These are phyloP conservation scores for Trichoderma virens DNA, from an alignment of 495 filamentous ascomycete species.

Conservation along the genomic window DNA sequence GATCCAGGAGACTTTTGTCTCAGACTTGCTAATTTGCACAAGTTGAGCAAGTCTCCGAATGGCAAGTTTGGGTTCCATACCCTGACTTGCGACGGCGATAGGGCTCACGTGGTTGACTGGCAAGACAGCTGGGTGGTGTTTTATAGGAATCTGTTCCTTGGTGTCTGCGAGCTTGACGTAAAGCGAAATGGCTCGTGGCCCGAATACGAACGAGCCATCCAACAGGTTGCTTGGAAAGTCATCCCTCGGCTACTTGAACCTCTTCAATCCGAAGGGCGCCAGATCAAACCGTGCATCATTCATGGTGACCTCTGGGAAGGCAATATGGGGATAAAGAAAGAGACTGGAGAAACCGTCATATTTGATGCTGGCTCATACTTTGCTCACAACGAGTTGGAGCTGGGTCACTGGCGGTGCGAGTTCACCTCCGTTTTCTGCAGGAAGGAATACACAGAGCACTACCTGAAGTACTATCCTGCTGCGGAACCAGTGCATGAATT, in stretches of 20 bases:
- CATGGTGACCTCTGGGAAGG: constrained; percentile 33
- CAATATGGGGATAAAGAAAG: constrained; percentile 20
- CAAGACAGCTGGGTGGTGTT: constrained; percentile 21
- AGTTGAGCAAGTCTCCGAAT: constrained; percentile 13
- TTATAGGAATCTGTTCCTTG: constrained; percentile 17
- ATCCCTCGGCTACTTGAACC: constrained; percentile 27
- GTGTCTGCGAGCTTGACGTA: constrained; percentile 14
- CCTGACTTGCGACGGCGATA: constrained; percentile 17
- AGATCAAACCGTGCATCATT: constrained; percentile 26
- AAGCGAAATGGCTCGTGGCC: constrained; percentile 17
- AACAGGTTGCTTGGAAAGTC: constrained; percentile 14
- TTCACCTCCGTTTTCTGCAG: neutral
- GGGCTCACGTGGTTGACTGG: constrained; percentile 15
- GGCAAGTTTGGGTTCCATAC: constrained; percentile 18
- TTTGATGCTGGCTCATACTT: constrained; percentile 36
- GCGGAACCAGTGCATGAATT: constrained; percentile 23
- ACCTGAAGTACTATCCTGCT: constrained; percentile 16
- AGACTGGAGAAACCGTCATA: constrained; percentile 24
- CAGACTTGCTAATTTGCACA: constrained; percentile 13
- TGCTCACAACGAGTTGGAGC: constrained; percentile 39
- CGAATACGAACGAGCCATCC: constrained; percentile 16
- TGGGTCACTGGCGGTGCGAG: constrained; percentile 23
- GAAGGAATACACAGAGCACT: constrained; percentile 13
- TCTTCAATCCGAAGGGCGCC: constrained; percentile 19
- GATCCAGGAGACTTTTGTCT: constrained; percentile 9